These are phyloP conservation scores for Fusarium sulawesiense DNA, from an alignment of 2,329 filamentous ascomycete species.

Conservation along the genomic window DNA sequence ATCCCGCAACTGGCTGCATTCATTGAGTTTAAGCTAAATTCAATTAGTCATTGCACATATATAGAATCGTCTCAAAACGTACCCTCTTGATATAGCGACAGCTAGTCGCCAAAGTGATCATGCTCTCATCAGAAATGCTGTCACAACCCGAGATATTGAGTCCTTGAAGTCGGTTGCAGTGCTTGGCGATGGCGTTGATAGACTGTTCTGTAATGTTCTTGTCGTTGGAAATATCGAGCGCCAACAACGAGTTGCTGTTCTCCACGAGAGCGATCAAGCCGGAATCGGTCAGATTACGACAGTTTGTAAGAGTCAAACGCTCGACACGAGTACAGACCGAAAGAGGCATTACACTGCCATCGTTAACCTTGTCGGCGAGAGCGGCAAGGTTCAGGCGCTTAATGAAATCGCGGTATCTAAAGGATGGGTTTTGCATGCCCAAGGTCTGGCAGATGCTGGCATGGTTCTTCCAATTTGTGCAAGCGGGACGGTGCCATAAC, in stretches of 20 bases:
- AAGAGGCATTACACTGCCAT: constrained; percentile 88
- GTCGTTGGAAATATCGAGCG: constrained; percentile 88
- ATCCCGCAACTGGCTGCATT: constrained; percentile 87
- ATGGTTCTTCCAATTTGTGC: constrained; percentile 86
- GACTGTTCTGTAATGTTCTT: constrained; percentile 87
- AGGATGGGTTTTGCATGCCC: constrained; percentile 78
- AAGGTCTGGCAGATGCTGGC: constrained; percentile 84
- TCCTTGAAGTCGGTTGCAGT: constrained; percentile 88
- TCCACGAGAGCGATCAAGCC: constrained; percentile 83
- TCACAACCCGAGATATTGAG: constrained; percentile 91
- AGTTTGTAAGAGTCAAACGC: constrained; percentile 91
- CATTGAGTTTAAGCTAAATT: constrained; percentile 87
- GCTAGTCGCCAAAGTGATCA: constrained; percentile 81
- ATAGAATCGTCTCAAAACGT: constrained; percentile 49
- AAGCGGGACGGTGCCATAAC: constrained; percentile 93
- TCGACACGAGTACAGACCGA: constrained; percentile 90
- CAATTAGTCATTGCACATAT: constrained; percentile 17
- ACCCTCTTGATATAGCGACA: constrained; percentile 90
- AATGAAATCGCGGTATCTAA: constrained; percentile 89
- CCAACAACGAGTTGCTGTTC: constrained; percentile 83
- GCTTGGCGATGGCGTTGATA: constrained; percentile 79
- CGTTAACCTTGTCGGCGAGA: constrained; percentile 79
- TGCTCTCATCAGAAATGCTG: constrained; percentile 85
- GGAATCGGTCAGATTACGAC: constrained; percentile 83
- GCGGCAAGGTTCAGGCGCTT: constrained; percentile 90